A percentile compares a stretch with the other conserved stretches of the same genome.
Evolutionary conservation across 2,329 filamentous ascomycete genomes (phyloP).

Genomic region (Diaporthe nobilis): DNA sequence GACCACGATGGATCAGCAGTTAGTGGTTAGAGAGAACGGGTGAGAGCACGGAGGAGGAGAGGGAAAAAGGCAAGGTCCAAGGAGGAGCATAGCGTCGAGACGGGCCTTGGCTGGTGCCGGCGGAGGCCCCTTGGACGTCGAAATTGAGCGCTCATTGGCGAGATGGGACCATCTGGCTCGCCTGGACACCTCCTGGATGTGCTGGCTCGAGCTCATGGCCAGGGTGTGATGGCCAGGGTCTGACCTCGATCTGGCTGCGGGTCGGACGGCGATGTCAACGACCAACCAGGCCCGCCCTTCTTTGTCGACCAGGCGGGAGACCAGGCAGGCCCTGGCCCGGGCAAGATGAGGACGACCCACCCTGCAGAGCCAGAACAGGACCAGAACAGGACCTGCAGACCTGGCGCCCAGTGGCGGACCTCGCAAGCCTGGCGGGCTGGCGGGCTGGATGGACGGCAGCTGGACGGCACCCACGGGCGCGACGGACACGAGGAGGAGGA

Average conservation of each 20-base stretch:
- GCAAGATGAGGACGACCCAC: slow-evolving; percentile 28
- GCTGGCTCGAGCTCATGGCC: slow-evolving; percentile 38
- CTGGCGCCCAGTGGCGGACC: not conserved
- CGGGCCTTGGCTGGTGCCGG: slow-evolving; percentile 31
- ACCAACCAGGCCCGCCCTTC: slow-evolving; percentile 34
- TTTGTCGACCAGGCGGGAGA: slow-evolving; percentile 33
- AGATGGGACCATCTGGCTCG: slow-evolving; percentile 41
- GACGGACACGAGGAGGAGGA: slow-evolving; percentile 13
- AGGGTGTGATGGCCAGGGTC: slow-evolving; percentile 27
- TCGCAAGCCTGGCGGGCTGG: not conserved
- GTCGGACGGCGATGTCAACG: slow-evolving; percentile 21
- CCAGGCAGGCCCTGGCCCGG: slow-evolving; percentile 29
- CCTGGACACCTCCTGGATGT: slow-evolving; percentile 37
- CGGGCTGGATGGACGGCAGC: not conserved
- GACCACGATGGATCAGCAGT: slow-evolving; percentile 41
- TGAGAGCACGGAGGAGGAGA: slow-evolving; percentile 36
- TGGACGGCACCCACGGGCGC: not conserved
- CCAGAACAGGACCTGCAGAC: not conserved
- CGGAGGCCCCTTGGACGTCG: slow-evolving; percentile 41
- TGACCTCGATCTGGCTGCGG: slow-evolving; percentile 37
- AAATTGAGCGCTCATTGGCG: slow-evolving; percentile 43
- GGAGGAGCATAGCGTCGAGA: slow-evolving; percentile 35
- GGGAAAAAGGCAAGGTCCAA: slow-evolving; percentile 34
- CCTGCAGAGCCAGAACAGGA: not conserved
- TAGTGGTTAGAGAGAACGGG: slow-evolving; percentile 31